Evolutionary conservation across 805 yeast species (phyloP).

Genomic region (Phaffomyces antillensis): DNA sequence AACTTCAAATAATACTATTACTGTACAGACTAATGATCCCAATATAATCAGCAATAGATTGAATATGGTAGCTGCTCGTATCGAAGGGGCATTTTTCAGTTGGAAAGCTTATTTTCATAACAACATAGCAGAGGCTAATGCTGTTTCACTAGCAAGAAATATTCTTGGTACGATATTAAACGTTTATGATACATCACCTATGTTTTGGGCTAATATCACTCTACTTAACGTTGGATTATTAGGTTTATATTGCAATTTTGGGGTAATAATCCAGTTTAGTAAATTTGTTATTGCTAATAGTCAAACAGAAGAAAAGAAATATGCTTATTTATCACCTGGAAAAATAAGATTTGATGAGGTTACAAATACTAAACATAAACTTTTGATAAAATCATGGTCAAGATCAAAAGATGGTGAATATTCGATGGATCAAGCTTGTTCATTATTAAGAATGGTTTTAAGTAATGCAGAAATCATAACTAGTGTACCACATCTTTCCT

Average conservation of each 20-base stretch:
- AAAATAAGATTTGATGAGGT: conserved; percentile 9
- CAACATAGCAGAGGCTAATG: conserved; percentile 24
- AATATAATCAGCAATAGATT: conserved; percentile 20
- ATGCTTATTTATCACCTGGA: not conserved
- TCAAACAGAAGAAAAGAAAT: not conserved
- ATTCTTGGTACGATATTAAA: conserved; percentile 14
- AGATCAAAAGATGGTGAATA: conserved; percentile 22
- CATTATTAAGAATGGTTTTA: conserved; percentile 22
- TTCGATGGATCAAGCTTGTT: conserved; percentile 22
- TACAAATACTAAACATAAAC: conserved; percentile 13
- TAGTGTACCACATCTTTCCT: conserved; percentile 22
- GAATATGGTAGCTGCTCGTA: conserved; percentile 21
- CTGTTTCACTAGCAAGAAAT: conserved; percentile 2
- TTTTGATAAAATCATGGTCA: conserved; percentile 21
- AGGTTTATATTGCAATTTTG: conserved; percentile 23
- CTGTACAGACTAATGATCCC: conserved; percentile 3
- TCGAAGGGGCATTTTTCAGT: conserved; percentile 25
- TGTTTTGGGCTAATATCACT: conserved; percentile 29
- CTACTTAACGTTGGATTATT: conserved; percentile 22
- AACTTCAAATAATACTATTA: conserved; percentile 9
- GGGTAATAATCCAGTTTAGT: conserved; percentile 12
- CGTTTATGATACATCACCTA: conserved; percentile 27
- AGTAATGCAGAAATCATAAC: conserved; percentile 19
- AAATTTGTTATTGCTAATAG: not conserved
- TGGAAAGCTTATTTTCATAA: conserved; percentile 30